A percentile compares a stretch with the other conserved stretches of the same genome.
Evolutionary conservation across 805 yeast genomes (phyloP).

Genomic region (Yarrowia sp.): DNA sequence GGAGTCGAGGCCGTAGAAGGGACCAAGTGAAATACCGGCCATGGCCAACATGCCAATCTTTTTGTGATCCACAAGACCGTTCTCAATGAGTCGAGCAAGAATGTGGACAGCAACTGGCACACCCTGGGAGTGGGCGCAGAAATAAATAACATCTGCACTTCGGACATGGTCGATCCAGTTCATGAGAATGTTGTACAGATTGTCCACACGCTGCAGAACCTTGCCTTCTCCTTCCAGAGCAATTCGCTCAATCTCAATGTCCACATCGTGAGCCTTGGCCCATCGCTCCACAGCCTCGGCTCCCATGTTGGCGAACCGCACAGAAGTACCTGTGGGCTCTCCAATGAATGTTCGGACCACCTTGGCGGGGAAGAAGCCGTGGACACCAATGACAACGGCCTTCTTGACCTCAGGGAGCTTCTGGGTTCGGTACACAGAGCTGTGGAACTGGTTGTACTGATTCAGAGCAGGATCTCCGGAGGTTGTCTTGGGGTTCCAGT

Average conservation of each 20-base stretch:
- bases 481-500: slow-evolving; percentile 27
- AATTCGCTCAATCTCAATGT: slow-evolving; percentile 71
- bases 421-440: slow-evolving; percentile 35
- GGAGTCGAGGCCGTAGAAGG: slow-evolving; percentile 86
- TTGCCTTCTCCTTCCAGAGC: slow-evolving; percentile 94
- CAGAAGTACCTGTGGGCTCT: slow-evolving; percentile 94
- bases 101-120: slow-evolving; percentile 84
- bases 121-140: slow-evolving; percentile 96
- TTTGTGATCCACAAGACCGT: slow-evolving; percentile 45
- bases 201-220: slow-evolving; percentile 78
- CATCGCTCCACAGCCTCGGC: slow-evolving; percentile 71
- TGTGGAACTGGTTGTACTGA: slow-evolving; percentile 27
- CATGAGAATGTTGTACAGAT: slow-evolving; percentile 65
- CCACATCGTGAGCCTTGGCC: slow-evolving; percentile 45
- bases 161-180: slow-evolving; percentile 59
- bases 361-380: slow-evolving; percentile 90
- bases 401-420: slow-evolving; percentile 43
- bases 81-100: slow-evolving; percentile 66
- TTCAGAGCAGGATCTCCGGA: slow-evolving; percentile 24
- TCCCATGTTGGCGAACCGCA: slow-evolving; percentile 86
- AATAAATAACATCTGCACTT: slow-evolving; percentile 76
- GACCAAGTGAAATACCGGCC: slow-evolving; percentile 97
- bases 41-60: slow-evolving; percentile 76
- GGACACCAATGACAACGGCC: slow-evolving; percentile 85
- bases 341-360: slow-evolving; percentile 85